Evolutionary conservation across 2,329 filamentous ascomycete genomes (phyloP).

Genomic region (Juglanconis oblonga): DNA sequence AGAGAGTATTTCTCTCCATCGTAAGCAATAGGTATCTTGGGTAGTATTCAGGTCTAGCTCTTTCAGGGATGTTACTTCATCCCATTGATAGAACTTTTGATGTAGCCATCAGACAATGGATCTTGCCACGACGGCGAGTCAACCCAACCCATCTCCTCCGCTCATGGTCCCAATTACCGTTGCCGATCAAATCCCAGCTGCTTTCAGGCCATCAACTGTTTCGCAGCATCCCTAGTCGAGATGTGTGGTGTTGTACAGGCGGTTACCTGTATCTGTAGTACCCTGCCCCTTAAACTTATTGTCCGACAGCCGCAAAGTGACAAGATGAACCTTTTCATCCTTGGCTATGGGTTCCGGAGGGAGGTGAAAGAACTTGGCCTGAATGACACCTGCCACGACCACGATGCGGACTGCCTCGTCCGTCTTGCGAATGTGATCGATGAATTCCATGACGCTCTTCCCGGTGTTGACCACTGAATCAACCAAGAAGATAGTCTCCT

Average conservation of each 20-base stretch:
- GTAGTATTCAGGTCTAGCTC: too few species aligned
- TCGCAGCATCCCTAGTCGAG: slow-evolving; percentile 26
- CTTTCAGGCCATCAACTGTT: too few species aligned
- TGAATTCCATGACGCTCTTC: slow-evolving; percentile 45
- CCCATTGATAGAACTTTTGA: too few species aligned
- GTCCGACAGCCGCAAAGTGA: slow-evolving; percentile 53
- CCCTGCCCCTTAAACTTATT: slow-evolving; percentile 54
- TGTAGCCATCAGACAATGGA: too few species aligned
- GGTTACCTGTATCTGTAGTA: slow-evolving; percentile 55
- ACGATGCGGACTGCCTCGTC: slow-evolving; percentile 43
- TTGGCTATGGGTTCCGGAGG: slow-evolving; percentile 20
- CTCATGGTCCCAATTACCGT: too few species aligned
- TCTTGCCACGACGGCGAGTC: too few species aligned
- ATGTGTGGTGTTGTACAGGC: slow-evolving; percentile 57
- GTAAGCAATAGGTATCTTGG: too few species aligned
- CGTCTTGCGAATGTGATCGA: slow-evolving; percentile 42
- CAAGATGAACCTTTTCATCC: slow-evolving; percentile 34
- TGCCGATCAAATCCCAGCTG: too few species aligned
- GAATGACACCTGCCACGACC: slow-evolving; percentile 54
- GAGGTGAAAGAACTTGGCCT: slow-evolving; percentile 31
- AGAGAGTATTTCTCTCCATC: too few species aligned
- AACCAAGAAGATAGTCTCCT: slow-evolving; percentile 48
- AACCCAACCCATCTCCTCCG: too few species aligned
- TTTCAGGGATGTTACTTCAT: too few species aligned
- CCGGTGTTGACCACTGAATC: slow-evolving; percentile 62